Conservation (phyloP, 2,329 filamentous ascomycete genomes). For the Alternaria alternata region DNA sequence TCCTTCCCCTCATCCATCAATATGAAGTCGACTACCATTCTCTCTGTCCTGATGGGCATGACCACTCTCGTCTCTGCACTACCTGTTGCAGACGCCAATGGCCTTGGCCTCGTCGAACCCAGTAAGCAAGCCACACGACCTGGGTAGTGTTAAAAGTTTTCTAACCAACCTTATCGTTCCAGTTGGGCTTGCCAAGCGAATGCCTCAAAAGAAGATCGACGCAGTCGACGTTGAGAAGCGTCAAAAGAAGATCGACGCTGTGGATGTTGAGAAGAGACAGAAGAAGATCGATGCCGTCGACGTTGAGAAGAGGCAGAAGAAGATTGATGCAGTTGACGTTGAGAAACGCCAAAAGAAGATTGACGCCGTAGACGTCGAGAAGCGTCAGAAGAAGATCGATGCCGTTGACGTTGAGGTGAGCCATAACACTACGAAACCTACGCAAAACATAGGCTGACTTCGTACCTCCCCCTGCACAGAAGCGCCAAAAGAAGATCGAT, state of each 20-base stretch:
- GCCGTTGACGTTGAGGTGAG: not conserved
- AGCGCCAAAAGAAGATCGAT: not conserved
- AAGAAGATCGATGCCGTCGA: not conserved
- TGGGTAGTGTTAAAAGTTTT: not conserved
- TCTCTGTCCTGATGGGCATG: not conserved
- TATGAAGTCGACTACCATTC: not conserved
- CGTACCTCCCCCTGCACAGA: too few relatives aligned
- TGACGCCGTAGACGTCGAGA: not conserved
- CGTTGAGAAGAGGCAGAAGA: not conserved
- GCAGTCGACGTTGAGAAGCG: too few relatives aligned
- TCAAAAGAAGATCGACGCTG: too few relatives aligned
- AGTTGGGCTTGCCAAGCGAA: not conserved
- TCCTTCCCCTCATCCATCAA: not conserved
- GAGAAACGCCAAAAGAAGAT: not conserved
- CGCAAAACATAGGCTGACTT: too few relatives aligned
- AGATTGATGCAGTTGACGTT: not conserved
- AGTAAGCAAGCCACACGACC: not conserved
- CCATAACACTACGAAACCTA: too few relatives aligned
- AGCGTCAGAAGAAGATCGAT: not conserved
- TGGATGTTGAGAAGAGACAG: not conserved
- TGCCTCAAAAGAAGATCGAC: not conserved
- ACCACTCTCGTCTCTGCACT: not conserved
- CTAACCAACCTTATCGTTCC: not conserved
- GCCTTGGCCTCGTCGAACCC: not conserved
- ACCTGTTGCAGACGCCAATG: not conserved